Conservation (phyloP, 345 rosid genomes). For the Eutrema japonicum region DNA sequence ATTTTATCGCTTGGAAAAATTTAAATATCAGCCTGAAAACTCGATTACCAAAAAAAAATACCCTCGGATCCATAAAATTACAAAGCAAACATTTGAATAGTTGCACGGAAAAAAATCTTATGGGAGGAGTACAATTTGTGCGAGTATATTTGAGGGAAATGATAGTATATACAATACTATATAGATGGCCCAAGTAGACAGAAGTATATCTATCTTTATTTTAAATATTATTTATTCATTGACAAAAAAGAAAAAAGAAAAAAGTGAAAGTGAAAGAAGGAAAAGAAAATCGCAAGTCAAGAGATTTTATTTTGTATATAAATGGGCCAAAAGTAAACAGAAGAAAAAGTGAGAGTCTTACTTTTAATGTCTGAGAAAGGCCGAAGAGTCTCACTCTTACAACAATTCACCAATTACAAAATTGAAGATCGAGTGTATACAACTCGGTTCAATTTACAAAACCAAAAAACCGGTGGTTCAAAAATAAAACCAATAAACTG, state of each 20-base stretch:
- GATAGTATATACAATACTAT: constrained; percentile 7
- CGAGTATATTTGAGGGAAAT: constrained; percentile 1
- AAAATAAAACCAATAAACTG: too few species aligned
- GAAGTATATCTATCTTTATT: background rate
- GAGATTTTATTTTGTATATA: constrained; percentile 35
- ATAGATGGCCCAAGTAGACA: constrained; percentile 24
- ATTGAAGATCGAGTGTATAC: background rate
- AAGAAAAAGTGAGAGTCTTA: constrained; percentile 27
- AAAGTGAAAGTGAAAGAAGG: constrained; percentile 23
- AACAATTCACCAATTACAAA: constrained; percentile 33
- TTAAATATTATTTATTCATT: constrained; percentile 9
- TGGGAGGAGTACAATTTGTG: constrained; percentile 21
- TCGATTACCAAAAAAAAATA: background rate
- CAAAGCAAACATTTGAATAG: constrained; percentile 15
- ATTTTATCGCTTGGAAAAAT: background rate
- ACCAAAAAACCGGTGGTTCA: too few species aligned
- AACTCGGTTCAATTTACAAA: too few species aligned
- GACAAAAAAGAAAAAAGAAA: constrained; percentile 24
- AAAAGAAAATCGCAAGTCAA: constrained; percentile 29
- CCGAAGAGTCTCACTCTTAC: constrained; percentile 30
- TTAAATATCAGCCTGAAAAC: background rate
- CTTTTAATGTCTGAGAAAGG: constrained; percentile 34
- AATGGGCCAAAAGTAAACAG: constrained; percentile 34
- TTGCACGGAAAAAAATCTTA: background rate
- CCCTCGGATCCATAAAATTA: constrained; percentile 18